Evolutionary conservation across 1,284 basidiomycete species (phyloP), one percentile per base, ranked within the genome.

Genomic region (Leccinum subrobustum): DNA sequence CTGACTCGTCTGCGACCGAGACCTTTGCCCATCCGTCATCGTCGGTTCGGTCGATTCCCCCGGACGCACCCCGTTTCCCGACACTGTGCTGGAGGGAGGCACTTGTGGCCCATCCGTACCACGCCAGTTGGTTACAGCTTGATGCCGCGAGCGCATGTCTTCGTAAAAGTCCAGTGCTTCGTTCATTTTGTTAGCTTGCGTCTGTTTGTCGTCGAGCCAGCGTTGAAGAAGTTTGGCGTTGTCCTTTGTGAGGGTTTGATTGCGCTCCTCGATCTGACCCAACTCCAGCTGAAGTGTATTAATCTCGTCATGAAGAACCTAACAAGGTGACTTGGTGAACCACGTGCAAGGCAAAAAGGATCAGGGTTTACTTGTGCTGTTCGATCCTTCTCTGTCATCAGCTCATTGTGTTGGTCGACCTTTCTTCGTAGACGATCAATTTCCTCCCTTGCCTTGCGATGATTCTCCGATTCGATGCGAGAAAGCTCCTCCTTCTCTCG

Each of bases 231-330:
- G 83, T 67, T 91, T 91, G 18, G 96, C 95, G 70, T 99, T 99
- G 76, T 99, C 96, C 69, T 89, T 91, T 59, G 87, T 87, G 53
- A 99, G 82, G 23, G 83, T 89, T 67, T 88, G 81, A 72, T 97
- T 98, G 44, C 93, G 87, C 64, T 93, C 86, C 63, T 93, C 90
- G 44, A 97, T 88, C 71, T 96, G 93, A 52, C 88, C 85, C 16
- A 98, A 84, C 74, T 99, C 96, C 54, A 98, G 83, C 63, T 93
- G 89, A 37, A 95, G 83, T 0, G 95, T 93, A 66, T 87, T 89
- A 74, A 96, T 90, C 77, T 98, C 96, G 77, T 99, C 96, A 70
- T 96, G 93, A 6, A 98, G 82, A 56, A 93, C 90, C 94, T 97
- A 68, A 20, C 23, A 44, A 63, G 20, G 56, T 20, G 39, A 47